These are phyloP conservation scores for Paramecium primaurelia DNA, from an alignment of 73 alveolate genomes.

Conservation along the genomic window DNA sequence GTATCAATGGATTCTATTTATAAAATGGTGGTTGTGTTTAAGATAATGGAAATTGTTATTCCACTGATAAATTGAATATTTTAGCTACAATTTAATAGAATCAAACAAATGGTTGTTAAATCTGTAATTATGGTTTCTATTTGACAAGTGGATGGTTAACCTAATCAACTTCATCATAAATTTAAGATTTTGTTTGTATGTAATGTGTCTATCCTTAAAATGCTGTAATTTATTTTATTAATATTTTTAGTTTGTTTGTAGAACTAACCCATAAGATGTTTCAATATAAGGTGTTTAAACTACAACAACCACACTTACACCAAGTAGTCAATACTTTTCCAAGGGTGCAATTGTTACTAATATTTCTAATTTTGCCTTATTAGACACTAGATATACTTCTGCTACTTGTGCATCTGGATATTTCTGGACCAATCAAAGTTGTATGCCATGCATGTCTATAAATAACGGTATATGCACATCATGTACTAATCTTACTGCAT, in stretches of 20 bases:
- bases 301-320: neutral
- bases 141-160: neutral
- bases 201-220: neutral
- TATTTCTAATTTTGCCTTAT: neutral
- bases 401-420: neutral
- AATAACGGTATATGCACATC: neutral
- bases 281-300: neutral
- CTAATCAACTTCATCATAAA: neutral
- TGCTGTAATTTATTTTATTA: neutral
- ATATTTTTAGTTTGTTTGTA: neutral
- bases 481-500: neutral
- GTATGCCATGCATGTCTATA: neutral
- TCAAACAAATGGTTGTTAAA: neutral
- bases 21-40: conserved; percentile 4
- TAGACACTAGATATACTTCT: neutral
- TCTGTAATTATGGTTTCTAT: neutral
- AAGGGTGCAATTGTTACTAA: neutral
- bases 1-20: neutral
- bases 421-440: neutral
- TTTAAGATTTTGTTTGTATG: neutral
- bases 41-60: neutral
- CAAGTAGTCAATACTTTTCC: neutral
- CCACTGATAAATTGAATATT: neutral
- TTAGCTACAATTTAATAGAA: neutral
- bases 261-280: neutral